Evolutionary conservation across 73 alveolate species (phyloP), one percentile per base, ranked within the genome.

Genomic region (Loxodes magnus): DNA sequence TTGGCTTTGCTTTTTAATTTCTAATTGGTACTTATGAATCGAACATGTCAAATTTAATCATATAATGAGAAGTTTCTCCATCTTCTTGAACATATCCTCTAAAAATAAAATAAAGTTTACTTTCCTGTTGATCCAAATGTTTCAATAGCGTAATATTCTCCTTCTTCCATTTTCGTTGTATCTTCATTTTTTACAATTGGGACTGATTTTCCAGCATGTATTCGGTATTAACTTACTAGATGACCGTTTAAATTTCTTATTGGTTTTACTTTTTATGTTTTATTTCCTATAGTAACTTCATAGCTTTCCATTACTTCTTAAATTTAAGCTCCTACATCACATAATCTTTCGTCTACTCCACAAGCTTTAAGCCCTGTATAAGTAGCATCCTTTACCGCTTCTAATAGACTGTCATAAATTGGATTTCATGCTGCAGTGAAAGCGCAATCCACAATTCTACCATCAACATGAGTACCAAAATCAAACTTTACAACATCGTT

Each of bases 121-220:
- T 92, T 92, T 33, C 99, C 99, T 30, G 97, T 92, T 12, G 96
- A 80, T 41, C 96, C 99, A 65, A 92, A 92, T 7, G 97, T 92
- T 71, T 92, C 97, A 35, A 92, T 85, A 10, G 99, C 99, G 67
- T 88, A 88, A 63, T 80, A 64, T 56, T 92, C 99, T 4, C 97
- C 97, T 71, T 92, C 97, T 71, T 72, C 93, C 97, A 88, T 92
- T 43, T 66, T 76, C 3, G 84, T 65, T 35, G 64, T 51, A 48
- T 77, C 87, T n/a, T 87, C 92, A 30, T 82, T 78, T 58, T 85
- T 84, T 24, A 80, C 94, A 33, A 82, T 88, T 0, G 96, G 97
- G 1, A 92, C 97, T 66, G 93, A 81, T 55, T 92, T 92, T 5
- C 97, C 96, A 0, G 94, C 96, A 70, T 85, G 99, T 17, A 92